Base-by-base conservation (phyloP, 352 stramenopile species). In the Globisporangium orthogonon region DNA sequence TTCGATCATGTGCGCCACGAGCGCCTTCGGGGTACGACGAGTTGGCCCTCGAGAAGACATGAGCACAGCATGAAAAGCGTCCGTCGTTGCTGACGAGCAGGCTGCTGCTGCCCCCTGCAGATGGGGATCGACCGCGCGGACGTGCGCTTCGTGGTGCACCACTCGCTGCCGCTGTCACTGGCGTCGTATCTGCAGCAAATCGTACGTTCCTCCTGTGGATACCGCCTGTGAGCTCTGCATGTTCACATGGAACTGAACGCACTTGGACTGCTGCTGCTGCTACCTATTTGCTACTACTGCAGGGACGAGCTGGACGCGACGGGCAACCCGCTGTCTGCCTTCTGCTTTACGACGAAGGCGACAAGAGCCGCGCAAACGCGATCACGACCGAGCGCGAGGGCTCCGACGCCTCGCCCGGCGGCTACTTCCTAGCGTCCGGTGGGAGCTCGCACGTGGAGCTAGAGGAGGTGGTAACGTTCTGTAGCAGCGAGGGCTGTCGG, bases 121-220 rank as follows among this genome's bases (percentile, higher is more conserved):
- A 89, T 93, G 81, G 83, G 83, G 5, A 91, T 93, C 33, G 83
- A 91, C 55, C 75, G 78, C 3, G 47, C 78, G 2, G 81, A 93
- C 53, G 83, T 93, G 13, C 79, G 81, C 39, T 86, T 85, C 49
- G 76, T 94, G 17, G 73, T 89, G 6, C 83, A 94, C 37, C 66
- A 86, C 58, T 87, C 81, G 6, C 62, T 91, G 0, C 81, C 83
- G 30, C 50, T 89, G 30, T 87, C 81, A 0, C 57, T 91, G 4
- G 68, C 75, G 2, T 73, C 78, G 1, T 94, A 94, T 58, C 78
- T 71, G 18, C 83, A 94, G 53, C 83, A 91, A 62, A 89, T 90
- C 52, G 83, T 91, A 58, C 49, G 83, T 62, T 6, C 1, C n/a
- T 40, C 23, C 0, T 14, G 31, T 50, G 9, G 35, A 10, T 47